A percentile compares a stretch with the other conserved stretches of the same genome.
Conservation (phyloP, 2,329 filamentous ascomycete species). For the Zasmidium citrigriseum region DNA sequence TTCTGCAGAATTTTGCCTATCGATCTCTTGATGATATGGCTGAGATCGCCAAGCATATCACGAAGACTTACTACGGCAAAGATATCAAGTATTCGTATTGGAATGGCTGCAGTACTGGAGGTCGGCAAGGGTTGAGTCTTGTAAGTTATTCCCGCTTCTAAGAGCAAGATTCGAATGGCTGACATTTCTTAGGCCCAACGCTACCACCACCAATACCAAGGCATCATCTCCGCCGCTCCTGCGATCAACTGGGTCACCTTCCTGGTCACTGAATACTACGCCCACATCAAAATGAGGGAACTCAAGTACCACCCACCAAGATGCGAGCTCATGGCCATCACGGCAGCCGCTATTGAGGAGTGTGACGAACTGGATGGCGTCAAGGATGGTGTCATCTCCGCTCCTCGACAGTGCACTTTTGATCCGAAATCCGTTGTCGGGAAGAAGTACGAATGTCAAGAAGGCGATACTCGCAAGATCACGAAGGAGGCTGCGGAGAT, state of each 20-base stretch:
- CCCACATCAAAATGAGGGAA: constrained; percentile 34
- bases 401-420: constrained; percentile 32
- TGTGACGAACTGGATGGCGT: constrained; percentile 43
- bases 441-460: constrained; percentile 25
- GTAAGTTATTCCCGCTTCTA: not conserved
- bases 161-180: not conserved
- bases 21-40: constrained; percentile 38
- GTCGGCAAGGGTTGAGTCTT: constrained; percentile 39
- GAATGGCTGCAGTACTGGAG: constrained; percentile 42
- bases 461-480: constrained; percentile 25
- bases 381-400: constrained; percentile 37
- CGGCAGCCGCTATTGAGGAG: constrained; percentile 34
- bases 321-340: constrained; percentile 42
- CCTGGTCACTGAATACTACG: constrained; percentile 31
- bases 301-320: constrained; percentile 28
- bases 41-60: constrained; percentile 35
- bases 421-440: constrained; percentile 34
- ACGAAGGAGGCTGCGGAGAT: constrained; percentile 34
- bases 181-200: constrained; percentile 28
- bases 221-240: constrained; percentile 43
- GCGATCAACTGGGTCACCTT: constrained; percentile 41
- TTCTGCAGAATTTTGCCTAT: constrained; percentile 38
- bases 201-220: constrained; percentile 41
- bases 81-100: constrained; percentile 40
- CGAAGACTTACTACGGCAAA: constrained; percentile 35